phyloP scores from a whole-genome alignment of 2,329 filamentous ascomycete species.

The Exophiala aquamarina region DNA sequence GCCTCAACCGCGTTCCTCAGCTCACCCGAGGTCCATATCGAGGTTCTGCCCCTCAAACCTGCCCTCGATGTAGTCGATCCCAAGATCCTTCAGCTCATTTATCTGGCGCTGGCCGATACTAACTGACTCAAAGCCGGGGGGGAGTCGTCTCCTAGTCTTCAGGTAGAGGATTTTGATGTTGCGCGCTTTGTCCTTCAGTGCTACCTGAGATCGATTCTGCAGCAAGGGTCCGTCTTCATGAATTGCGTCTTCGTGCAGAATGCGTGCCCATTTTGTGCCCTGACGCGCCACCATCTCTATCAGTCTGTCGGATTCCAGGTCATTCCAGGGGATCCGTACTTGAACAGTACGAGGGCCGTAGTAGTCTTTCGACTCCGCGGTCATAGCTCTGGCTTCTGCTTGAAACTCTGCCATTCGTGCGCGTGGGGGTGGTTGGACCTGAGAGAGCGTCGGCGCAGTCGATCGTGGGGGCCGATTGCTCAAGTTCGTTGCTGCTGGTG shows the following conservation, averaged over 20 bases:
- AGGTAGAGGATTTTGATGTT: constrained; percentile 51
- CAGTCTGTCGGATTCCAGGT: constrained; percentile 44
- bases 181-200: constrained; percentile 57
- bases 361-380: constrained; percentile 15
- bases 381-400: constrained; percentile 15
- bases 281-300: constrained; percentile 48
- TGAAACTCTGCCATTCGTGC: too few species aligned
- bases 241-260: constrained; percentile 38
- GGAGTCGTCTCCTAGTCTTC: constrained; percentile 31
- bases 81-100: constrained; percentile 11
- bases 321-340: constrained; percentile 34
- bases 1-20: neutral
- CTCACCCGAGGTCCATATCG: too few species aligned
- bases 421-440: too few species aligned
- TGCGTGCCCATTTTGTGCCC: constrained; percentile 49
- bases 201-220: constrained; percentile 48
- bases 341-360: constrained; percentile 14
- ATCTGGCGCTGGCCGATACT: constrained; percentile 18
- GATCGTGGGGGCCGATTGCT: too few species aligned
- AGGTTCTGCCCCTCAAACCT: neutral
- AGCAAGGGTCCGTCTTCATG: constrained; percentile 35
- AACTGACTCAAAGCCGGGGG: constrained; percentile 20
- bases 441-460: too few species aligned
- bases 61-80: constrained; percentile 17
- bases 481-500: neutral